Conservation (phyloP, 1,139 yeast species). For the Protomyces gravidus region DNA sequence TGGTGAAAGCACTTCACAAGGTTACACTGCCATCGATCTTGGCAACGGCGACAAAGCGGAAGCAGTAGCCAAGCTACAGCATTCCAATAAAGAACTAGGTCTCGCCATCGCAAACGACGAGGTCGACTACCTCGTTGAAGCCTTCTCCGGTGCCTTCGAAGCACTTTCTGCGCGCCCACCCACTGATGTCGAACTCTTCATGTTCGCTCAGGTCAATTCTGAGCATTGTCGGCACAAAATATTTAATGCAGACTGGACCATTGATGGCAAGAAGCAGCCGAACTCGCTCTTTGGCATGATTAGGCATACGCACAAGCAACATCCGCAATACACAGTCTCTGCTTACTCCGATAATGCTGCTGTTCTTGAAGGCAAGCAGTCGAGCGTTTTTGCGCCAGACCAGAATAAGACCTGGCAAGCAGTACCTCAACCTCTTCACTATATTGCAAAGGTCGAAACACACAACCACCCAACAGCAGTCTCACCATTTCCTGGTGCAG, state of each 20-base stretch:
- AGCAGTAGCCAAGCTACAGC: constrained; percentile 59
- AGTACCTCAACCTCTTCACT: constrained; percentile 72
- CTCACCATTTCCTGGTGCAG: constrained; percentile 98
- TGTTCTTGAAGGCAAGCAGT: constrained; percentile 75
- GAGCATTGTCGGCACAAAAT: constrained; percentile 99
- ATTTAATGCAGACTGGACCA: constrained; percentile 97
- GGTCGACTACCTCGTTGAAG: constrained; percentile 76
- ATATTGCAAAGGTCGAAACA: constrained; percentile 92
- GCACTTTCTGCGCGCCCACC: constrained; percentile 75
- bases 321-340: constrained; percentile 78
- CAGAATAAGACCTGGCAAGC: constrained; percentile 52
- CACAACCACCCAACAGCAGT: constrained; percentile 99
- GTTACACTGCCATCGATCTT: constrained; percentile 8
- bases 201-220: constrained; percentile 99
- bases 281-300: constrained; percentile 87
- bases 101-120: constrained; percentile 91
- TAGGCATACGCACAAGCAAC: constrained; percentile 76
- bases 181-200: constrained; percentile 94
- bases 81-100: constrained; percentile 77
- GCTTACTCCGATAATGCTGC: constrained; percentile 99
- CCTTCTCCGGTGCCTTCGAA: constrained; percentile 52
- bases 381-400: constrained; percentile 68
- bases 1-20: constrained; percentile 29
- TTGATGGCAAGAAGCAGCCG: constrained; percentile 74
- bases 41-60: constrained; percentile 33